Evolutionary conservation across 768 basidiomycete genomes (phyloP), one percentile per base, ranked within the genome.

Genomic region (Podaxis mareebaensis): DNA sequence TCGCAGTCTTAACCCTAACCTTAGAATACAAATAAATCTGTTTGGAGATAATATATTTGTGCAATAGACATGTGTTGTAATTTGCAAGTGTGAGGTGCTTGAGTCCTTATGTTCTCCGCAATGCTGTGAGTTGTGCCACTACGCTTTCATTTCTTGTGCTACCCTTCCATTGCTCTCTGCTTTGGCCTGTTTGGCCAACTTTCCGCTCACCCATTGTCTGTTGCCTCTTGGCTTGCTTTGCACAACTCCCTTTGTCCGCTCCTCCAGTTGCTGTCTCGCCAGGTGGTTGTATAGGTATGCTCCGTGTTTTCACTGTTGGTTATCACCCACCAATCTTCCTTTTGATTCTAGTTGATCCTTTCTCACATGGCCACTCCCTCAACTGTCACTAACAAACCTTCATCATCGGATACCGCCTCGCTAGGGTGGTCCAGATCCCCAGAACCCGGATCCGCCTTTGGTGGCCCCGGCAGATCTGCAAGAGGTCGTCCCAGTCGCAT

Each of bases 371-470:
- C 83, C 60, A 70, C 81, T n/a, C 72, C 81, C 64, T 67, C 79
- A 58, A 73, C 70, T 61, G 52, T 73, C 53, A 64, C 77, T 55
- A 60, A 70, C 64, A 72, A 79, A 63, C 74, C 76, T 51, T 66
- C 46, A 10, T 49, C 44, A 12, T 53, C 36, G 20, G 59, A 60
- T 39, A 7, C n/a, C 12, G 8, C 38, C 5, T 15, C 69, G 38
- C 72, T 76, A 59, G 79, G 81, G 64, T 84, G 85, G 84, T 72
- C 69, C 48, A 76, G 76, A 54, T 68, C 74, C n/a, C 77, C 75
- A 54, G 85, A 85, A 52, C 75, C 79, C 55, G 82, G 79, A 6
- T 76, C 81, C 38, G 77, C 83, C 38, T 83, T 83, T 66, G 79
- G 75, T 67, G 81, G 82, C 51, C 70, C 79, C 33, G 72, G 74